Base-by-base conservation (phyloP, 179 eudicot genomes). In the Patellifolia procumbens region DNA sequence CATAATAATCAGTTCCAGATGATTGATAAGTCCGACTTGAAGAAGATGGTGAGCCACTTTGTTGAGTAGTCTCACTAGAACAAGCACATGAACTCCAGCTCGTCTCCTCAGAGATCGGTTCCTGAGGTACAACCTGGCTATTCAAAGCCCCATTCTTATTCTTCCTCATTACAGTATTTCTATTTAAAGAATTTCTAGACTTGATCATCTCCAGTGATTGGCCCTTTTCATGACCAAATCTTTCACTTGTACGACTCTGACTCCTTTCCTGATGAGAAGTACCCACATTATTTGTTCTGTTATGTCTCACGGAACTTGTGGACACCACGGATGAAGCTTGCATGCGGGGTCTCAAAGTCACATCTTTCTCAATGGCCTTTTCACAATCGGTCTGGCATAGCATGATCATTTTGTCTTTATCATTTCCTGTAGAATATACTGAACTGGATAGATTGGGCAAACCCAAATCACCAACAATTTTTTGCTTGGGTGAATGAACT, bases 1-100 rank as follows among this genome's bases (percentile, higher is more conserved):
- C 83, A 76, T 67, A 68, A 59, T 45, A 34, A 26, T 73, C 28
- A 31, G 46, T 72, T 81, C 81, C 79, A 69, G 72, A 65, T 77
- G 83, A 73, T 70, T 79, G 83, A 84, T 78, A 81, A 63, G 76
- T 78, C 83, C 68, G 78, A 75, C 76, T 80, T 58, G 87, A 82
- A 67, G 87, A 86, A 77, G 76, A 59, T 58, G 64, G 48, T 42
- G 81, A 84, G 42, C 83, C 85, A 83, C 65, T 76, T 65, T 75
- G 76, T 73, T 64, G 84, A 78, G 79, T 83, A 71, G 66, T 73
- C 80, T 70, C 79, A 82, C 76, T 56, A 69, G 91, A 84, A 68
- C 85, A 83, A 81, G 73, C 59, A 53, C 74, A 35, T 59, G 86
- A 83, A 28, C 75, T 76, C 67, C 84, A 79, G 67, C 81, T 60